Conservation (phyloP, 2,329 filamentous ascomycete species). For the Sporothrix luriei region DNA sequence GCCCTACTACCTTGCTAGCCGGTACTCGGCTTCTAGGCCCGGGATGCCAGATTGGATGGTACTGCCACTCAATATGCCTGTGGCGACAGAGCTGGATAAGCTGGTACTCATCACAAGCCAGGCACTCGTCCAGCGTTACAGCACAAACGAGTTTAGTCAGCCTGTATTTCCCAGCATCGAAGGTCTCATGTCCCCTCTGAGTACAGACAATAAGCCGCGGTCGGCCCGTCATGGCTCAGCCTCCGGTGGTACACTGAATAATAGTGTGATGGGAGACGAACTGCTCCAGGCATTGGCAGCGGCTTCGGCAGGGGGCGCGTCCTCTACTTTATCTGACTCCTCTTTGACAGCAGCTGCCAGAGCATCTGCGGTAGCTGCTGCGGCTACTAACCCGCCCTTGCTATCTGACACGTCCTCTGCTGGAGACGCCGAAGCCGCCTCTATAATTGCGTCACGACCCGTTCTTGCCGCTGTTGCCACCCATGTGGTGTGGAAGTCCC, state of each 20-base stretch:
- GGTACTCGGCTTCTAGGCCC: background rate
- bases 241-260: background rate
- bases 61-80: constrained; percentile 28
- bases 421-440: background rate
- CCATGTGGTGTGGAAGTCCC: constrained; percentile 21
- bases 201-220: constrained; percentile 11
- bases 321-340: background rate
- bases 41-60: constrained; percentile 28
- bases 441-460: background rate
- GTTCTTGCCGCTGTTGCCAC: background rate
- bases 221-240: background rate
- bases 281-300: constrained; percentile 8
- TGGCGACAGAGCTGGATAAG: constrained; percentile 29
- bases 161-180: constrained; percentile 31
- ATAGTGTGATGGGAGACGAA: constrained; percentile 23
- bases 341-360: constrained; percentile 3
- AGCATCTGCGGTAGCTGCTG: constrained; percentile 16
- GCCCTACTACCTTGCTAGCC: constrained; percentile 28
- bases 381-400: constrained; percentile 1
- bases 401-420: background rate
- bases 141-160: constrained; percentile 25
- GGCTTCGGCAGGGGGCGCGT: constrained; percentile 11
- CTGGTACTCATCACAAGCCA: constrained; percentile 28
- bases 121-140: constrained; percentile 27
- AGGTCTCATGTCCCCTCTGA: constrained; percentile 20